A percentile compares a stretch with the other conserved stretches of the same genome.
phyloP scores from a whole-genome alignment of 106 monocot species.

The Xerophyta viscosa region DNA sequence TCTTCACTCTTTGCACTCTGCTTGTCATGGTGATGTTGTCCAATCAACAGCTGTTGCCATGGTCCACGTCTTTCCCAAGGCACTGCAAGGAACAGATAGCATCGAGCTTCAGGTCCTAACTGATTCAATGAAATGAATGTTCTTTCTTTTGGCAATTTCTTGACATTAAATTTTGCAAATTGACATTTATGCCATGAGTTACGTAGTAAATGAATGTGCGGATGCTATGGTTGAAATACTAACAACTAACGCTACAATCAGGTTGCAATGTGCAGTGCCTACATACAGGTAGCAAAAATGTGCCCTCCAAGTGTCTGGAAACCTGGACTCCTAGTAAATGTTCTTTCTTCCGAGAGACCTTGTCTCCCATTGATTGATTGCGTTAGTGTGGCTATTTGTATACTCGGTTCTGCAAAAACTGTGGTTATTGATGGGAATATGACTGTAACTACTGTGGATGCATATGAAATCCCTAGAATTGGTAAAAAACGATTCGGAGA shows the following conservation, averaged over 20 bases:
- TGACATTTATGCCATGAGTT: not conserved
- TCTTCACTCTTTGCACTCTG: slow-evolving; percentile 68
- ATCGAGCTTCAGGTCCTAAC: slow-evolving; percentile 71
- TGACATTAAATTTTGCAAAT: not conserved
- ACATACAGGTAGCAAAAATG: slow-evolving; percentile 58
- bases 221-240: slow-evolving; percentile 1
- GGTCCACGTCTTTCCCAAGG: slow-evolving; percentile 43
- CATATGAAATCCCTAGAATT: slow-evolving; percentile 18
- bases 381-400: slow-evolving; percentile 37
- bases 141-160: no score
- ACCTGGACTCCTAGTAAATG: slow-evolving; percentile 47
- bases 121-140: not conserved
- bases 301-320: slow-evolving; percentile 73
- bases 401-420: slow-evolving; percentile 33
- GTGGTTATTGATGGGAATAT: slow-evolving; percentile 13
- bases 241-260: slow-evolving; percentile 22
- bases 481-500: slow-evolving; percentile 51
- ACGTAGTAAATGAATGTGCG: not conserved
- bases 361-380: slow-evolving; percentile 65
- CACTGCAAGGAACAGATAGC: slow-evolving; percentile 54
- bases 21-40: slow-evolving; percentile 59
- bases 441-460: slow-evolving; percentile 11
- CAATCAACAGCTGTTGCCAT: slow-evolving; percentile 72
- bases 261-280: slow-evolving; percentile 83
- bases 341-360: slow-evolving; percentile 50